A percentile compares a stretch with the other conserved stretches of the same genome.
Conservation (phyloP, 345 rosid species). For the Gossypium arboreum region DNA sequence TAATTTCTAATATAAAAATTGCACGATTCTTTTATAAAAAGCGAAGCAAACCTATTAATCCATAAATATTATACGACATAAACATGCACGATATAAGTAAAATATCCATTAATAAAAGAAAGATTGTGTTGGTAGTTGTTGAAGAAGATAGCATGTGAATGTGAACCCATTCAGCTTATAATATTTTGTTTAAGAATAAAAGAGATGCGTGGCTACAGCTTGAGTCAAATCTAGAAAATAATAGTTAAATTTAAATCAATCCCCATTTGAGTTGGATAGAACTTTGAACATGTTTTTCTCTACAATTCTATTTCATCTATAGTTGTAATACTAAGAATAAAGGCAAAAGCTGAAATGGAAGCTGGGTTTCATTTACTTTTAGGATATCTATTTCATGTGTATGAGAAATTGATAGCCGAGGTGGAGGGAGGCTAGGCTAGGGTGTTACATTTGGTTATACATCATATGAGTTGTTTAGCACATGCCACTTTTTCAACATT, state of each 20-base stretch:
- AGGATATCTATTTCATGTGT: not conserved
- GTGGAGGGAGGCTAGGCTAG: not conserved
- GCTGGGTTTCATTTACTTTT: not conserved
- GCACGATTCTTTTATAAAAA: no score
- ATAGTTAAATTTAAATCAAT: no score
- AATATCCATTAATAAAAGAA: not conserved
- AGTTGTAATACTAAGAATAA: not conserved
- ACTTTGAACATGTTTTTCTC: no score
- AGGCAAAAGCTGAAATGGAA: not conserved
- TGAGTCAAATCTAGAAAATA: no score
- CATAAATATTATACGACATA: not conserved
- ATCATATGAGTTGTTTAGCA: not conserved
- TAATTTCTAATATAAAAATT: no score
- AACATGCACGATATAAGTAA: not conserved
- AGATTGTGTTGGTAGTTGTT: not conserved
- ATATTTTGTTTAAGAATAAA: no score
- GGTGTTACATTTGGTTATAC: not conserved
- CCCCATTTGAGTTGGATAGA: no score
- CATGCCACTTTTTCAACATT: not conserved
- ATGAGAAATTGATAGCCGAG: not conserved
- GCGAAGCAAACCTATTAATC: not conserved
- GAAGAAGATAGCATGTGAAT: constrained; percentile 7
- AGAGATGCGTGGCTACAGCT: no score
- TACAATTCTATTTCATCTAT: no score
- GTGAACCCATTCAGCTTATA: not conserved